Base-by-base conservation (phyloP, 805 yeast species). In the Candida incommunis region DNA sequence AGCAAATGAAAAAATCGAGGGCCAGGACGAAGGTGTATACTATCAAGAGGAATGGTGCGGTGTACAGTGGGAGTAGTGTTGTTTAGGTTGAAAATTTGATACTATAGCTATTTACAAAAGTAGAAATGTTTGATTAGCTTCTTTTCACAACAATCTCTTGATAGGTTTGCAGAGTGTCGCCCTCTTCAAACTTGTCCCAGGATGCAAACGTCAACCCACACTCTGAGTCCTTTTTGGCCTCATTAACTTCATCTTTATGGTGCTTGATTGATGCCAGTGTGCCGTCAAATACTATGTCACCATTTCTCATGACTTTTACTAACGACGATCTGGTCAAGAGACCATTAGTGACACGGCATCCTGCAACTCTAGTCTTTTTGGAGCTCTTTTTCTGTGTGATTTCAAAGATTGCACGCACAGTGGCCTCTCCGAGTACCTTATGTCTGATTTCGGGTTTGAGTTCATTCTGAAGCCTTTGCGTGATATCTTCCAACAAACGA, bases 211-310 rank as follows among this genome's bases (percentile, higher is more conserved):
- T 66, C 22, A 90, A 59, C 44, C 98, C 98, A 68, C 96, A 92
- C 54, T 92, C 98, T 23, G 74, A 73, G 23, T 95, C 96, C 63
- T 84, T 88, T 47, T 75, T 75, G 5, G 83, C 84, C 55, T 82
- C 90, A 1, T 64, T 52, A 3, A 80, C 82, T 52, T 84, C 94
- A 41, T 84, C 88, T 59, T 85, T 86, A 44, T 77, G 78, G 49
- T 82, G 84, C 63, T 84, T 87, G 60, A 92, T 70, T 4, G 90
- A 78, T 2, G 79, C 73, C 4, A 92, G 59, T 9, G 65, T 64
- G 1, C 95, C 96, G 35, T 70, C 65, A 46, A 63, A 75, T 52
- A 63, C 61, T 3, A 75, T 60, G 16, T 69, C 69, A 1, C 61
- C 69, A 2, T 68, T 65, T 49, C 94, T 69, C 41, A 71, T 48